These are phyloP conservation scores for Diospyros kaki DNA, from an alignment of 148 eudicot genomes.

Conservation along the genomic window DNA sequence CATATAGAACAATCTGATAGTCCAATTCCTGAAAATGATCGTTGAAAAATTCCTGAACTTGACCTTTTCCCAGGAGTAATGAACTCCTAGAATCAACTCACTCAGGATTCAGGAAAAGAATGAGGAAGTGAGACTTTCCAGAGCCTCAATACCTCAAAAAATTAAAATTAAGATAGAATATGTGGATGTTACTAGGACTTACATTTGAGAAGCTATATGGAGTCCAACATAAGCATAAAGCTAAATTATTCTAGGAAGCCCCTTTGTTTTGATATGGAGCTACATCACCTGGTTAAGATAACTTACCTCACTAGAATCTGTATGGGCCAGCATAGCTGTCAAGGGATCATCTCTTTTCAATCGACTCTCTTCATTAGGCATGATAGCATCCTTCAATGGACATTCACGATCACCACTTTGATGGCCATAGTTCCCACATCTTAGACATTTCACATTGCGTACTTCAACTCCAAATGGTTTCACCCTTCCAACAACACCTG, in stretches of 20 bases:
- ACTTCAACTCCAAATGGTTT: constrained; percentile 93
- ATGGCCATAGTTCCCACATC: constrained; percentile 89
- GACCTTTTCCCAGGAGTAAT: background rate
- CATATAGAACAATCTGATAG: background rate
- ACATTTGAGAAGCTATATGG: background rate
- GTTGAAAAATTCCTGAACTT: background rate
- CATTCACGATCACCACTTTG: constrained; percentile 99
- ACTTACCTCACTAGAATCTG: constrained; percentile 70
- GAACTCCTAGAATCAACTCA: background rate
- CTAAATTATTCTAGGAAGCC: background rate
- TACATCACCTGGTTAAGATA: background rate
- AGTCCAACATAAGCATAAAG: background rate
- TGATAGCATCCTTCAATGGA: constrained; percentile 85
- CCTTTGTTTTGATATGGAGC: background rate
- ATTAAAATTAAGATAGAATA: background rate
- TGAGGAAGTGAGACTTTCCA: background rate
- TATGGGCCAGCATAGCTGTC: constrained; percentile 79
- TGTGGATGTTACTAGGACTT: background rate
- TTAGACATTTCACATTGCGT: constrained; percentile 94
- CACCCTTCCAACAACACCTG: constrained; percentile 77
- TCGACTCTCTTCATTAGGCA: constrained; percentile 97
- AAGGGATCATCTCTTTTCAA: constrained; percentile 94
- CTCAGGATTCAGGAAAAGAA: background rate
- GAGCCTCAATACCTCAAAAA: background rate
- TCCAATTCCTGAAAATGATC: background rate